Evolutionary conservation across 2,329 filamentous ascomycete genomes (phyloP).

Genomic region (Coniochaeta sp.): DNA sequence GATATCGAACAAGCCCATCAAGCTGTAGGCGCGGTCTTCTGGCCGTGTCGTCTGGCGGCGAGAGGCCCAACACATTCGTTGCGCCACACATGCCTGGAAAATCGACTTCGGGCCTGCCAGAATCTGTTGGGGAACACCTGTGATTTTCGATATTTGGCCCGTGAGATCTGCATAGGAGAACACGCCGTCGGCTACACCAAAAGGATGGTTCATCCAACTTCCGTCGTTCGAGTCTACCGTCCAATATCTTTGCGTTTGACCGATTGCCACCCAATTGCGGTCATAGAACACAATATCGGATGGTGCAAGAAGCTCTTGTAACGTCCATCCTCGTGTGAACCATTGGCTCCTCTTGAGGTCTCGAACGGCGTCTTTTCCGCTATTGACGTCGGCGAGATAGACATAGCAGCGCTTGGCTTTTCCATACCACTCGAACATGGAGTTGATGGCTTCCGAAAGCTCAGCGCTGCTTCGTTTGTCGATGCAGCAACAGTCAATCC

Average conservation of each 20-base stretch:
- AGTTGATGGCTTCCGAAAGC: background rate
- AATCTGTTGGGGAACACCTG: background rate
- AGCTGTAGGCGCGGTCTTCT: slow-evolving; percentile 5
- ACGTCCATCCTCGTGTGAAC: slow-evolving; percentile 6
- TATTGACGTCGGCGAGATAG: background rate
- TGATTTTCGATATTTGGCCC: background rate
- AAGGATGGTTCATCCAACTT: background rate
- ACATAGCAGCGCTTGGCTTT: background rate
- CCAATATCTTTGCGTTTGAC: background rate
- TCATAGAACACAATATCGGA: background rate
- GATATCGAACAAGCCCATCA: slow-evolving; percentile 7
- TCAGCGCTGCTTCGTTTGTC: background rate
- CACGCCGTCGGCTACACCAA: background rate
- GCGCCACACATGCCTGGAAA: background rate
- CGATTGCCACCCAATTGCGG: background rate
- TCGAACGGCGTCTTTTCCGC: too few relatives aligned
- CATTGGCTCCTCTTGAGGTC: background rate
- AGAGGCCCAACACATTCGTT: slow-evolving; percentile 7
- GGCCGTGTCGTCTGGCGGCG: slow-evolving; percentile 1
- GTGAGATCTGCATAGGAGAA: background rate
- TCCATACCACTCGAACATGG: background rate
- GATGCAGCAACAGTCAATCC: background rate
- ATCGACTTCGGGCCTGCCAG: background rate
- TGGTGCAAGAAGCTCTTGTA: slow-evolving; percentile 3
- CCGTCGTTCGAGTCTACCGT: background rate